Evolutionary conservation across 139 green algal species (phyloP).

Genomic region (Microglena sp.): DNA sequence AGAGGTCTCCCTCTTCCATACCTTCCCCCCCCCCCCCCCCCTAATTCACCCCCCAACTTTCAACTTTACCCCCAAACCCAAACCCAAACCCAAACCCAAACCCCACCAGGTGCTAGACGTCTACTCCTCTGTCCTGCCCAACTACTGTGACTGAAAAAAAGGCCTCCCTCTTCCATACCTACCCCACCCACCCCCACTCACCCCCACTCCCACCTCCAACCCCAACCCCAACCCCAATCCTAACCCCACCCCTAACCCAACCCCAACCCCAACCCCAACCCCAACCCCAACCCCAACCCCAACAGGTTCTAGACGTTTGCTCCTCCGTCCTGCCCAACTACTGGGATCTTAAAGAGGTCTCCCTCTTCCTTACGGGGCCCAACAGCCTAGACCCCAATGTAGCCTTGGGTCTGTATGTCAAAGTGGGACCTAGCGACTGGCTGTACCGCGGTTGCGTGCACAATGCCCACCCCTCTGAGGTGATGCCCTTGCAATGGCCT

Average conservation of each 20-base stretch:
- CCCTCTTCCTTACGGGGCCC: slow-evolving; percentile 30
- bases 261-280: too few species aligned
- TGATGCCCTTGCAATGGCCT: slow-evolving; percentile 17
- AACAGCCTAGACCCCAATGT: slow-evolving; percentile 34
- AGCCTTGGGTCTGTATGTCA: slow-evolving; percentile 45
- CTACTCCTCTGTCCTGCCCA: slow-evolving; percentile 2
- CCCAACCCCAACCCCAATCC: too few species aligned
- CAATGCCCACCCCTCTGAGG: neutral
- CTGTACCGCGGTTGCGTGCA: slow-evolving; percentile 11
- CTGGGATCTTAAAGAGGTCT: slow-evolving; percentile 11
- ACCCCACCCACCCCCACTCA: slow-evolving; percentile 46
- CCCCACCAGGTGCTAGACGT: slow-evolving; percentile 18
- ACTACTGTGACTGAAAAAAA: slow-evolving; percentile 11
- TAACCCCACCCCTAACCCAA: too few species aligned
- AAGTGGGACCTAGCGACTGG: slow-evolving; percentile 12
- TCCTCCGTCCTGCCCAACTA: slow-evolving; percentile 3
- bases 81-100: too few species aligned
- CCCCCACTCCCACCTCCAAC: too few species aligned
- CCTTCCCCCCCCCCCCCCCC: too few species aligned
- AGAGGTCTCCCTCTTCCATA: too few species aligned
- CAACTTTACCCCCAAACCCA: too few species aligned
- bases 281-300: too few species aligned
- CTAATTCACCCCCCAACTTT: too few species aligned
- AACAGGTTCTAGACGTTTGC: slow-evolving; percentile 17
- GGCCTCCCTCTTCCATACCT: slow-evolving; percentile 12